Percentiles rank a stretch among this genome's conserved stretches.
Conservation (phyloP, 257 asterid species). For the Ajuga chamaepitys region DNA sequence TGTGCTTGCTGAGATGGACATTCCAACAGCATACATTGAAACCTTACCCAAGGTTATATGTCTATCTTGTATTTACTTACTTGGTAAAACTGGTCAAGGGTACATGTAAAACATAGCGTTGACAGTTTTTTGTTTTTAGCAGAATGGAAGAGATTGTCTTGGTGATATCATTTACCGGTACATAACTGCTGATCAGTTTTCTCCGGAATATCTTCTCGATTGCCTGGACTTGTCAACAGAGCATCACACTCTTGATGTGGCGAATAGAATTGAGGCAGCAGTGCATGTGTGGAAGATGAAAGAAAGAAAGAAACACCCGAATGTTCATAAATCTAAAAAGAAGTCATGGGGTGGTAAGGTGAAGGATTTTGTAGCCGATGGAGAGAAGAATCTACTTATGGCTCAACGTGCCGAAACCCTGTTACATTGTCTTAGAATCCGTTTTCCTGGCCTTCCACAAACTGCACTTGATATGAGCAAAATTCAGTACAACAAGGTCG, state of each 20-base stretch:
- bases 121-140: constrained; percentile 6
- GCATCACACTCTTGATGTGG: constrained; percentile 78
- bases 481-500: constrained; percentile 92
- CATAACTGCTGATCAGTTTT: constrained; percentile 80
- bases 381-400: constrained; percentile 53
- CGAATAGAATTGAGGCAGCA: constrained; percentile 86
- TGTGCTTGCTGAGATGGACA: constrained; percentile 90
- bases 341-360: constrained; percentile 86
- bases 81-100: not conserved
- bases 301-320: constrained; percentile 54
- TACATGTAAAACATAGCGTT: not conserved
- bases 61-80: not conserved
- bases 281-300: constrained; percentile 78
- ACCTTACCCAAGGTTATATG: constrained; percentile 80
- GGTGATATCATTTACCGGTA: constrained; percentile 84
- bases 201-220: constrained; percentile 82
- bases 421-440: constrained; percentile 60
- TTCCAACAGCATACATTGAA: constrained; percentile 74
- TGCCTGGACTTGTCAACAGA: constrained; percentile 89
- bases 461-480: constrained; percentile 94
- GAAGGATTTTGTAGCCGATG: constrained; percentile 66
- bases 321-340: constrained; percentile 45
- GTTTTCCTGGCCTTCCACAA: constrained; percentile 96
- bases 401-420: constrained; percentile 79
- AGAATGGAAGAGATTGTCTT: constrained; percentile 83